Evolutionary conservation across 1,284 basidiomycete species (phyloP).

Genomic region (Tylopilus sp.): DNA sequence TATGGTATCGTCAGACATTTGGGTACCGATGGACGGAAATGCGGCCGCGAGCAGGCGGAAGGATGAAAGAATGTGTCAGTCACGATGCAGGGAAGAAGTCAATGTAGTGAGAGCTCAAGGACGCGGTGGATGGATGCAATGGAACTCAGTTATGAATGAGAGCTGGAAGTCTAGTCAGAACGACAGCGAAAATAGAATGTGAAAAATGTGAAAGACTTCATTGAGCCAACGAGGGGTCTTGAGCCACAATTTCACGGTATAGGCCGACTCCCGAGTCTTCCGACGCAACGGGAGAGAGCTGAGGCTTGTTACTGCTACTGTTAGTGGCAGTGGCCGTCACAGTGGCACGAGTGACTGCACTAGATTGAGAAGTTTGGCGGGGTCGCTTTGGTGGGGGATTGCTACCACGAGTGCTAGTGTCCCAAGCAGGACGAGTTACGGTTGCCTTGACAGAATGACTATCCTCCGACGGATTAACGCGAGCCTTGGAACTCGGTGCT

Average conservation of each 20-base stretch:
- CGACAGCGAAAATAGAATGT: constrained; percentile 12
- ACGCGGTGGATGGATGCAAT: constrained; percentile 20
- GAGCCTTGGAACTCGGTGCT: constrained; percentile 49
- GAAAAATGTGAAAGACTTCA: constrained; percentile 33
- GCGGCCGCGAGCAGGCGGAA: constrained; percentile 20
- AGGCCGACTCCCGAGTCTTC: constrained; percentile 80
- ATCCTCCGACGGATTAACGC: constrained; percentile 43
- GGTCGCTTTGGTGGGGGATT: constrained; percentile 48
- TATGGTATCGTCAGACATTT: constrained; percentile 35
- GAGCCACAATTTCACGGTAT: constrained; percentile 72
- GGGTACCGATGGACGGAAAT: constrained; percentile 28
- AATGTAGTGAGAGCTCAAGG: constrained; percentile 27
- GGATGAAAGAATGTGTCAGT: constrained; percentile 32
- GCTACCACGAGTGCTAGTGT: constrained; percentile 52
- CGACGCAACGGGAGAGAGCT: constrained; percentile 72
- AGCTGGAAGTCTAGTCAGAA: constrained; percentile 22
- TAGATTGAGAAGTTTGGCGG: constrained; percentile 70
- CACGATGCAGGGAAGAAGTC: constrained; percentile 28
- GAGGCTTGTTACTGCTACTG: constrained; percentile 40
- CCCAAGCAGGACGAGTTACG: constrained; percentile 68
- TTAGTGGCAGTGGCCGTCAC: constrained; percentile 14
- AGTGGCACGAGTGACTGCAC: constrained; percentile 37
- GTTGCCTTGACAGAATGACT: constrained; percentile 64
- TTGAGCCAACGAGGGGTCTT: constrained; percentile 62
- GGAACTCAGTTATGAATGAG: constrained; percentile 25